phyloP scores from a whole-genome alignment of 495 filamentous ascomycete genomes.

The Penicillium arizonense region DNA sequence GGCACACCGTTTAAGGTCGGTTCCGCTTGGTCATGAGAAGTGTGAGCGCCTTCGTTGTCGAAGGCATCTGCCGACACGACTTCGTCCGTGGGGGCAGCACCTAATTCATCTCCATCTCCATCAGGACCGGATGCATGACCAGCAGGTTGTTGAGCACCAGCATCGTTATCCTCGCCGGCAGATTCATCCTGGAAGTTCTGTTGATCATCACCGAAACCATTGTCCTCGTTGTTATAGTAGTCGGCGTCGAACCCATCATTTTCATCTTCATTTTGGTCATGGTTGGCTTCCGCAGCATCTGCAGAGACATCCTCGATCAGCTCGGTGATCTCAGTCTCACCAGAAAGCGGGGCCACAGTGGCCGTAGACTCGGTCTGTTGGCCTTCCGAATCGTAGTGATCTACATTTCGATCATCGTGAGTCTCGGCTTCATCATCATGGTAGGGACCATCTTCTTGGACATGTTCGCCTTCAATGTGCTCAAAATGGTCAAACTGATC shows the following conservation, averaged over 20 bases:
- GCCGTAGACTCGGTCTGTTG: slow-evolving; percentile 32
- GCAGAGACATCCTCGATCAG: slow-evolving; percentile 12
- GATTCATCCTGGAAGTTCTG: slow-evolving; percentile 16
- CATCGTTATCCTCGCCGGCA: slow-evolving; percentile 15
- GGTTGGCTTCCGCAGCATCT: not conserved
- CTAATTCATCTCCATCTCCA: slow-evolving; percentile 11
- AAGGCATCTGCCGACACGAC: slow-evolving; percentile 14
- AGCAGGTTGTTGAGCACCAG: not conserved
- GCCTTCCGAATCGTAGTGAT: slow-evolving; percentile 27
- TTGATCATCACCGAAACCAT: slow-evolving; percentile 2
- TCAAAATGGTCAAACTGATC: not conserved
- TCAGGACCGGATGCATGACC: slow-evolving; percentile 12
- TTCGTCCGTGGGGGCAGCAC: slow-evolving; percentile 21
- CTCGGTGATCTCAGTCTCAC: slow-evolving; percentile 13
- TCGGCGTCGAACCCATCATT: slow-evolving; percentile 7
- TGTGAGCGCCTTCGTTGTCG: slow-evolving; percentile 18
- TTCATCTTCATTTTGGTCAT: slow-evolving; percentile 10
- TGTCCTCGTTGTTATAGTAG: slow-evolving; percentile 12
- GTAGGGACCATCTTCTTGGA: slow-evolving; percentile 1
- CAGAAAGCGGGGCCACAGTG: slow-evolving; percentile 24
- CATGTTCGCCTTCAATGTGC: not conserved
- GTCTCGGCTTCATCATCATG: slow-evolving; percentile 10
- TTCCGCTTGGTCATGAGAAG: slow-evolving; percentile 12
- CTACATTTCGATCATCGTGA: slow-evolving; percentile 7
- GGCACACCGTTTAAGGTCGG: slow-evolving; percentile 11